Conservation (phyloP, 2,329 filamentous ascomycete genomes). For the Rhytidhysteron rufulum region DNA sequence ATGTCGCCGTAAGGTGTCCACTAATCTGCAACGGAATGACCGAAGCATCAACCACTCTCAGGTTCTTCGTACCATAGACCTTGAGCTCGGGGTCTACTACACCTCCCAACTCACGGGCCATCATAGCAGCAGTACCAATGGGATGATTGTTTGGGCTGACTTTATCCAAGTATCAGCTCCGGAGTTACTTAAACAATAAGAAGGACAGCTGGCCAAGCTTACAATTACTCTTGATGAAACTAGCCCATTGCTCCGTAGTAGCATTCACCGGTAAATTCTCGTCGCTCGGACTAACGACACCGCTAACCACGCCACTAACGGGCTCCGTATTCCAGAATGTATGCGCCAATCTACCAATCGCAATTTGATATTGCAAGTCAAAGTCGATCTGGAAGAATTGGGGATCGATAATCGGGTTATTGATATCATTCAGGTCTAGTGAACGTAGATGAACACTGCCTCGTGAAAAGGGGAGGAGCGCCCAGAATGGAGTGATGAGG, state of each 20-base stretch:
- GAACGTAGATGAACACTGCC: conserved; percentile 14
- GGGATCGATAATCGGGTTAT: not conserved
- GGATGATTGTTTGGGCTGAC: not conserved
- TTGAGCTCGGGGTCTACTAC: not conserved
- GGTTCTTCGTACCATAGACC: not conserved
- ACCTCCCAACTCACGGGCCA: not conserved
- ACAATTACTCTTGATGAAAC: not conserved
- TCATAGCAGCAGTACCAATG: not conserved
- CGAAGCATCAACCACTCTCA: not conserved
- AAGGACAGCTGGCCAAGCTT: not conserved
- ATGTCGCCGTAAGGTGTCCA: not conserved
- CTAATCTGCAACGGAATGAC: not conserved
- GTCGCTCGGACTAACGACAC: not conserved
- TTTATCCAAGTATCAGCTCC: not conserved
- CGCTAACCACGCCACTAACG: not conserved
- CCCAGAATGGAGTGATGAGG: conserved; percentile 29
- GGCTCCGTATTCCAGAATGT: not conserved
- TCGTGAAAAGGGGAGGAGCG: conserved; percentile 15
- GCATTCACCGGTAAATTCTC: not conserved
- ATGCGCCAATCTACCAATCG: not conserved
- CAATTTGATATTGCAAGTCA: not conserved
- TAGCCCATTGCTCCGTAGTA: not conserved
- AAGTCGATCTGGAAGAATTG: not conserved
- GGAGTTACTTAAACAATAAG: not conserved
- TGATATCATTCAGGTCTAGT: not conserved